phyloP scores from a whole-genome alignment of 139 green algal genomes.

The Limnomonas spitsbergensis region DNA sequence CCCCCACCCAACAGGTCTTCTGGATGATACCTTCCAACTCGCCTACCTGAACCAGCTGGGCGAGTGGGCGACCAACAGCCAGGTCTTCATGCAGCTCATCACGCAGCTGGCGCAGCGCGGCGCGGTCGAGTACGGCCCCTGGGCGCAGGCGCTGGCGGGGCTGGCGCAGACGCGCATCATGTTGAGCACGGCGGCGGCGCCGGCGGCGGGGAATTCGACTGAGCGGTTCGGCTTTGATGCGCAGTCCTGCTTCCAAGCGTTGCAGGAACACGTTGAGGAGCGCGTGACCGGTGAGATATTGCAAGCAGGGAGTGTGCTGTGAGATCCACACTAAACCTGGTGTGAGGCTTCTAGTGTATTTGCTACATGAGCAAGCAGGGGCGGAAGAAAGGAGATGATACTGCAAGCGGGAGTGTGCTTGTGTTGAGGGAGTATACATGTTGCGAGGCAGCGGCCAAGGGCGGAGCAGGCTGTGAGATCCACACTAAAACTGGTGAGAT shows the following conservation, averaged over 20 bases:
- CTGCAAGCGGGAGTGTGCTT: too few relatives aligned
- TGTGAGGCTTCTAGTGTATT: too few relatives aligned
- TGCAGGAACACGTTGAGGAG: not conserved
- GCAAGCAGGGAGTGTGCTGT: too few relatives aligned
- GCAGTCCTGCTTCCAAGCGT: not conserved
- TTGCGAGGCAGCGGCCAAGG: too few relatives aligned
- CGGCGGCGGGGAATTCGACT: not conserved
- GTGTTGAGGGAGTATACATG: too few relatives aligned
- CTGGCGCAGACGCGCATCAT: not conserved
- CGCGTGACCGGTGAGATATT: not conserved
- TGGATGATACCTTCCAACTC: slow-evolving; percentile 6
- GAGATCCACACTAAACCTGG: too few relatives aligned
- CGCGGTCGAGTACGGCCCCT: not conserved
- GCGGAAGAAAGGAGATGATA: too few relatives aligned
- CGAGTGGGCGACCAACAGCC: not conserved
- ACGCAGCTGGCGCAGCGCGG: not conserved
- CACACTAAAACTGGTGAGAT: too few relatives aligned
- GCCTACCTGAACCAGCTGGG: not conserved
- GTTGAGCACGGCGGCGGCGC: not conserved
- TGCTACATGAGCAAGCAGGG: too few relatives aligned
- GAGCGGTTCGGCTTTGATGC: not conserved
- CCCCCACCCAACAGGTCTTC: not conserved
- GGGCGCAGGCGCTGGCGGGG: not conserved
- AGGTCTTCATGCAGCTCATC: slow-evolving; percentile 1
- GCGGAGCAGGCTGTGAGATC: too few relatives aligned